Percentiles rank a stretch among this genome's conserved stretches.
Conservation (phyloP, 2,329 filamentous ascomycete genomes). For the Pseudogymnoascus sp. region DNA sequence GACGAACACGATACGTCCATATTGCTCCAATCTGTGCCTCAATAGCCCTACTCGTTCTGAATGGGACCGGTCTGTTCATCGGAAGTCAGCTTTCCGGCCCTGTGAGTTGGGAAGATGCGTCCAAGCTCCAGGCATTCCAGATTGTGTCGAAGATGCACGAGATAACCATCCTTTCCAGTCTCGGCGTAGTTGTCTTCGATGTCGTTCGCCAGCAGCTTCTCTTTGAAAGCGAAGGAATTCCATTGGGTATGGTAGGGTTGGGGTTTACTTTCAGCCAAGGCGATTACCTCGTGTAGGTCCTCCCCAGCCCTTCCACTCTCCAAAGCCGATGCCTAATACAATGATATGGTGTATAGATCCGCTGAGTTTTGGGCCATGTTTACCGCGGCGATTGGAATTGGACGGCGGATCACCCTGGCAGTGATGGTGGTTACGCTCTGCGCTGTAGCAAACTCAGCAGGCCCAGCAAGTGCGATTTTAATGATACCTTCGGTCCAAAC, state of each 20-base stretch:
- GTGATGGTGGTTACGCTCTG: too few relatives aligned
- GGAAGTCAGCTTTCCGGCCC: neutral
- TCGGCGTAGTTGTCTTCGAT: neutral
- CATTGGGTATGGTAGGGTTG: neutral
- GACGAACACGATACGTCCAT: neutral
- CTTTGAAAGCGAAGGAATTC: neutral
- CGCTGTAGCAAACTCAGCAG: too few relatives aligned
- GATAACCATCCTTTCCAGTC: neutral
- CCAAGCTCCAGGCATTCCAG: neutral
- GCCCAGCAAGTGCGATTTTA: too few relatives aligned
- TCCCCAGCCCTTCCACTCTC: too few relatives aligned
- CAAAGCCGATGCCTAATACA: too few relatives aligned
- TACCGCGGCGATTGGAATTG: too few relatives aligned
- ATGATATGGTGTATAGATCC: too few relatives aligned
- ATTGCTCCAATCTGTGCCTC: neutral
- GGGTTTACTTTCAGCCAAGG: neutral
- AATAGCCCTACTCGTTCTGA: neutral
- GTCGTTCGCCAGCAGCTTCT: neutral
- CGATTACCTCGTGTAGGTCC: neutral
- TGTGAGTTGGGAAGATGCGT: neutral
- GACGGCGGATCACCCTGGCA: too few relatives aligned
- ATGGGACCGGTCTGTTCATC: neutral
- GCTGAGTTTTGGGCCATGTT: too few relatives aligned
- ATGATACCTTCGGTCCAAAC: too few relatives aligned
- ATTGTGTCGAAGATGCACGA: neutral